Evolutionary conservation across 106 monocot genomes (phyloP).

Genomic region (Acorus gramineus): DNA sequence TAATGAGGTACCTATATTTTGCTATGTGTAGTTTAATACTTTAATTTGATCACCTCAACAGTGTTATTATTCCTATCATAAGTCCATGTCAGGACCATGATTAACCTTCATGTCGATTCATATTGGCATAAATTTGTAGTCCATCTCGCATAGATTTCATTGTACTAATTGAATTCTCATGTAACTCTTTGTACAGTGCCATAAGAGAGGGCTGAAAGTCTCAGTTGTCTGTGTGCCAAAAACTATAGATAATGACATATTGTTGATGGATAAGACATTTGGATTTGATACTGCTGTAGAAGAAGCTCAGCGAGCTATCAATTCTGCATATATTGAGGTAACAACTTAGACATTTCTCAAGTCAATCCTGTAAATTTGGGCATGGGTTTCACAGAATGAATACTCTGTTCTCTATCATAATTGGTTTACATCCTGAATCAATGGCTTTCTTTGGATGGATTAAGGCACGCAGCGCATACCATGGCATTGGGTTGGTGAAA

Average conservation of each 20-base stretch:
- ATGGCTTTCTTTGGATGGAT: neutral
- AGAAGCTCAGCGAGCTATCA: constrained; percentile 86
- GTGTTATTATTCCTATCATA: too few species aligned
- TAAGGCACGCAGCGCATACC: constrained; percentile 81
- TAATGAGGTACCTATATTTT: constrained; percentile 40
- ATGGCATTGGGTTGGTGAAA: constrained; percentile 87
- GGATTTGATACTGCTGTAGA: constrained; percentile 88
- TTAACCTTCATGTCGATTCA: neutral
- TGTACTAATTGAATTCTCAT: neutral
- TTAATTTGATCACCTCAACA: neutral
- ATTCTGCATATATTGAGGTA: constrained; percentile 97
- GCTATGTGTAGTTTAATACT: neutral
- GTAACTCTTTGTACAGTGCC: constrained; percentile 33
- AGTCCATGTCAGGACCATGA: too few species aligned
- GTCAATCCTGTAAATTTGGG: too few species aligned
- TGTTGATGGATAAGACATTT: constrained; percentile 85
- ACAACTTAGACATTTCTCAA: too few species aligned
- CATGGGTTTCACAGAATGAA: too few species aligned
- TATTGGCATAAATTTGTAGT: neutral
- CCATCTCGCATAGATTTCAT: neutral
- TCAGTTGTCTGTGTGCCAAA: constrained; percentile 74
- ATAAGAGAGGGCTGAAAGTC: constrained; percentile 53
- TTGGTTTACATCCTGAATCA: too few species aligned
- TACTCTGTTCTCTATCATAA: too few species aligned
- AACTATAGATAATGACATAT: constrained; percentile 92